Evolutionary conservation across 768 basidiomycete genomes (phyloP).

Genomic region (Solioccasus polychromus): DNA sequence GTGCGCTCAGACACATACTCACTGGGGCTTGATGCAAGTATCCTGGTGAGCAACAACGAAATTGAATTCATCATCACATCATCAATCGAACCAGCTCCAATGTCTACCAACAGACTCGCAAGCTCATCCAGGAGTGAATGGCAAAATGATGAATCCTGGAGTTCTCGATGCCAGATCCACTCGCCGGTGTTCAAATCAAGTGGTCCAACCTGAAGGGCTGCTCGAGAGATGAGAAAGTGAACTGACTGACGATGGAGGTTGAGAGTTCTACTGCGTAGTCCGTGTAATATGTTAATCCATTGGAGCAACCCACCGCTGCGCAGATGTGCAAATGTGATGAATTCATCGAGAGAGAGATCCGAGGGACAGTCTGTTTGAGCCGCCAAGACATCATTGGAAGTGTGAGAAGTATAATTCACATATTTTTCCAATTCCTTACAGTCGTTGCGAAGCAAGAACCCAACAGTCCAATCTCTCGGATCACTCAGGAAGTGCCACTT

Average conservation of each 20-base stretch:
- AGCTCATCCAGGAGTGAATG: not conserved
- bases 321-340: not conserved
- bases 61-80: slow-evolving; percentile 27
- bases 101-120: slow-evolving; percentile 9
- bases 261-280: not conserved
- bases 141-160: not conserved
- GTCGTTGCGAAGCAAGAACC: not conserved
- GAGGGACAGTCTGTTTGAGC: no score
- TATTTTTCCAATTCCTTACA: no score
- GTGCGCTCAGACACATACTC: not conserved
- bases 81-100: slow-evolving; percentile 21
- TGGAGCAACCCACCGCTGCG: not conserved
- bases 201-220: not conserved
- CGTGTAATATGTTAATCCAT: not conserved
- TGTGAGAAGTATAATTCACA: no score
- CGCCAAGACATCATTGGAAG: no score
- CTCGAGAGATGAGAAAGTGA: not conserved
- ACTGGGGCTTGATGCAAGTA: slow-evolving; percentile 26
- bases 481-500: no score
- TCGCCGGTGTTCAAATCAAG: not conserved
- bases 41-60: slow-evolving; percentile 29
- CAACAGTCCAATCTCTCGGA: not conserved
- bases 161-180: not conserved
- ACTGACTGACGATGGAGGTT: not conserved
- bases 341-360: not conserved